A percentile compares a stretch with the other conserved stretches of the same genome.
These are phyloP conservation scores for Eutrema yunnanense DNA, from an alignment of 345 rosid genomes.

Conservation along the genomic window DNA sequence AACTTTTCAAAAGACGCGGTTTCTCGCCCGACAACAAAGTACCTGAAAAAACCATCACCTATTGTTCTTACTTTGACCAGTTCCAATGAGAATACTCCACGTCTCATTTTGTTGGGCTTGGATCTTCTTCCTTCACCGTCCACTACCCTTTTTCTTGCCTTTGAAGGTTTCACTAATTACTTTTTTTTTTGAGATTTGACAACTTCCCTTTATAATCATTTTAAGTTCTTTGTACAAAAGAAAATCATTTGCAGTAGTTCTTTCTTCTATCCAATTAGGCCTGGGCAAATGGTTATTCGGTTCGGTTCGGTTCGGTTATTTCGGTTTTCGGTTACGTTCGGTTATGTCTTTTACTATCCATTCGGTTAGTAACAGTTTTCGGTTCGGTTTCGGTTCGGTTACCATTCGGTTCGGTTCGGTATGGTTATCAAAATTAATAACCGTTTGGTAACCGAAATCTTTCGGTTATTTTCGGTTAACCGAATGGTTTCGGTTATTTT, in stretches of 20 bases:
- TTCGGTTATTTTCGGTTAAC: too few species aligned
- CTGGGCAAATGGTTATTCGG: too few species aligned
- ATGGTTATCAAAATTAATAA: too few species aligned
- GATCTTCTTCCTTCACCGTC: conserved; percentile 9
- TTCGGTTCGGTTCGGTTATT: too few species aligned
- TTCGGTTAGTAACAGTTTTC: too few species aligned
- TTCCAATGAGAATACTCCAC: conserved; percentile 17
- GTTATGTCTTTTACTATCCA: too few species aligned
- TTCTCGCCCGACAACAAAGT: conserved; percentile 26
- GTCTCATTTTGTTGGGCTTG: background rate
- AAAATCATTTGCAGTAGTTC: background rate
- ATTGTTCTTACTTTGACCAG: background rate
- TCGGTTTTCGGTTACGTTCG: too few species aligned
- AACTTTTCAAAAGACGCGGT: conserved; percentile 53
- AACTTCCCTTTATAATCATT: background rate
- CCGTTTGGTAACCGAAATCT: too few species aligned
- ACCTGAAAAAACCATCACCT: background rate
- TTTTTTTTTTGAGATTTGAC: conserved; percentile 9
- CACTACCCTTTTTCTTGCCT: conserved; percentile 19
- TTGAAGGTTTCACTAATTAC: conserved; percentile 41
- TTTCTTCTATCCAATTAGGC: background rate
- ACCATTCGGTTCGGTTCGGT: too few species aligned
- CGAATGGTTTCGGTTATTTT: too few species aligned
- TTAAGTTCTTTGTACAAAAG: background rate
- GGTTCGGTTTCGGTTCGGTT: too few species aligned